phyloP scores from a whole-genome alignment of 371 early-diverging fungal species.

The Mucor velutinosus region DNA sequence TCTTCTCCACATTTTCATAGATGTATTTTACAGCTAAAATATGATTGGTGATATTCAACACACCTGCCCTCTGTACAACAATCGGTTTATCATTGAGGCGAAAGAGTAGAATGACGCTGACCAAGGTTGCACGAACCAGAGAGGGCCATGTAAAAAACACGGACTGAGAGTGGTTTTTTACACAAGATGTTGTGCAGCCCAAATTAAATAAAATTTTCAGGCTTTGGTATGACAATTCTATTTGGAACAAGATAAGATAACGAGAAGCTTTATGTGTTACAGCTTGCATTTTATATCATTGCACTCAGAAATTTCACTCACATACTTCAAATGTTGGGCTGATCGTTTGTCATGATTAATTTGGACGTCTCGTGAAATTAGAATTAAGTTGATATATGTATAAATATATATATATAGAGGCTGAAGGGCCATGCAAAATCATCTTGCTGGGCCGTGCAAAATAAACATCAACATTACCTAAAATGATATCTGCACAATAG shows the following conservation, averaged over 20 bases:
- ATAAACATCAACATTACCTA: neutral
- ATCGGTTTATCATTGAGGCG: slow-evolving; percentile 21
- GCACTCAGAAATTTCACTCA: too few species aligned
- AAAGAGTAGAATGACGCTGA: slow-evolving; percentile 9
- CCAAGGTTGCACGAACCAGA: slow-evolving; percentile 2
- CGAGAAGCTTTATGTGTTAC: neutral
- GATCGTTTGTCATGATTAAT: slow-evolving; percentile 5
- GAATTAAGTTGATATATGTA: neutral
- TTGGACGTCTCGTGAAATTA: neutral
- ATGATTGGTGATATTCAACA: slow-evolving; percentile 1
- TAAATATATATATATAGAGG: neutral
- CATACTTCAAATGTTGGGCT: neutral
- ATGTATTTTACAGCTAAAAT: neutral
- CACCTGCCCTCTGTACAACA: neutral
- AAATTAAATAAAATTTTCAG: neutral
- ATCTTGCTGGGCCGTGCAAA: neutral
- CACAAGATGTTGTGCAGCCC: neutral
- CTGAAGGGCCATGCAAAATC: slow-evolving; percentile 8
- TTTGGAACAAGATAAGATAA: slow-evolving; percentile 1
- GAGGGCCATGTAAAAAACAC: slow-evolving; percentile 6
- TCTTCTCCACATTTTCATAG: neutral
- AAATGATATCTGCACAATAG: too few species aligned
- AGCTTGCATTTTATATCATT: neutral
- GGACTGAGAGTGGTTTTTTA: neutral
- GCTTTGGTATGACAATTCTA: slow-evolving; percentile 5